These are phyloP conservation scores for Pyricularia sp. DNA, from an alignment of 2,329 filamentous ascomycete genomes.

Conservation along the genomic window DNA sequence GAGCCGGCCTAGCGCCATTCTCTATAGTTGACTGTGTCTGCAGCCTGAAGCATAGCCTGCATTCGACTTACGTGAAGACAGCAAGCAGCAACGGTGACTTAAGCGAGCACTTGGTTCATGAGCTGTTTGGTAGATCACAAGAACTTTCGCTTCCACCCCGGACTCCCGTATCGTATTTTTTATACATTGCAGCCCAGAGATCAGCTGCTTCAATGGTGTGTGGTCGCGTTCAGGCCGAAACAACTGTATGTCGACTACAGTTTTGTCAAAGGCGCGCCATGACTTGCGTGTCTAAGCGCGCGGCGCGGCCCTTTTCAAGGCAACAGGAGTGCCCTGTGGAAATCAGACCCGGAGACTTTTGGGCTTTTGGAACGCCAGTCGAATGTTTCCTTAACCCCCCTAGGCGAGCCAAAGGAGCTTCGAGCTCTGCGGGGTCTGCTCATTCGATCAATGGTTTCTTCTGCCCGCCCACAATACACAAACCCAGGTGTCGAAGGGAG, in stretches of 20 bases:
- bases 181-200: too few species aligned
- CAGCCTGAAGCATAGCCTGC: neutral
- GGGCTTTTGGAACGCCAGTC: neutral
- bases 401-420: neutral
- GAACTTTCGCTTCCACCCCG: neutral
- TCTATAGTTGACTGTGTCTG: neutral
- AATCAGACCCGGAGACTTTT: neutral
- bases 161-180: neutral
- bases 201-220: too few species aligned
- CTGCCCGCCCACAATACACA: constrained; percentile 50
- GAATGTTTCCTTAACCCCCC: neutral
- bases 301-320: neutral
- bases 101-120: neutral
- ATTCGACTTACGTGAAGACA: neutral
- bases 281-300: neutral
- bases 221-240: neutral
- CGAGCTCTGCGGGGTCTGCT: neutral
- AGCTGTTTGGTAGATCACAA: neutral
- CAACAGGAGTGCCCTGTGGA: neutral
- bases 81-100: neutral
- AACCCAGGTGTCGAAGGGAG: constrained; percentile 44
- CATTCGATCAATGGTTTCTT: constrained; percentile 55
- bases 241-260: neutral
- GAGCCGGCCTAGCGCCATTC: neutral
- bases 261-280: neutral